Conservation (phyloP, 495 filamentous ascomycete genomes). For the Neurospora sp. region DNA sequence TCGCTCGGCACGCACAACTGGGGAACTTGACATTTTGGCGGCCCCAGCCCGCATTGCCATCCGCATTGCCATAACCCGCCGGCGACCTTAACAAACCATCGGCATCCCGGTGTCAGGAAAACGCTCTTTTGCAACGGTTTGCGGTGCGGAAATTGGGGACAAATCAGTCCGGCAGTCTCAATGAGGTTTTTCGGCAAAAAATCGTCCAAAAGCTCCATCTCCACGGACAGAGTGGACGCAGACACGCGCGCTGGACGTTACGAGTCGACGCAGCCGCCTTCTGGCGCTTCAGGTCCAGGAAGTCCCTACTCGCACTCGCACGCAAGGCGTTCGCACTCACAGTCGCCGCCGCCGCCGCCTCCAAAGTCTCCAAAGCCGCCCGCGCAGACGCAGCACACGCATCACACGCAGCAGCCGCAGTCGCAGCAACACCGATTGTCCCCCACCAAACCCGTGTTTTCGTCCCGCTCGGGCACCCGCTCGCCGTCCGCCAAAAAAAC, state of each 20-base stretch:
- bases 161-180: slow-evolving; percentile 11
- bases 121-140: not conserved
- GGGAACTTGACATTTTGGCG: not conserved
- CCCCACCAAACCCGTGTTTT: not conserved
- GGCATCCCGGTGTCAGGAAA: not conserved
- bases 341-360: slow-evolving; percentile 14
- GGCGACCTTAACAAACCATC: not conserved
- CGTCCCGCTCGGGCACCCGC: not conserved
- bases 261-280: slow-evolving; percentile 17
- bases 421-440: slow-evolving; percentile 12
- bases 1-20: not conserved
- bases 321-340: slow-evolving; percentile 13
- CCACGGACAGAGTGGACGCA: slow-evolving; percentile 38
- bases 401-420: slow-evolving; percentile 6
- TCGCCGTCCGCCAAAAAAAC: not conserved
- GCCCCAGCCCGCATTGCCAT: not conserved
- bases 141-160: not conserved
- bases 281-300: slow-evolving; percentile 11
- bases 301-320: slow-evolving; percentile 9
- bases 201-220: slow-evolving; percentile 38
- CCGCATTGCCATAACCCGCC: not conserved
- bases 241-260: slow-evolving; percentile 18
- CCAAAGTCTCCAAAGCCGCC: slow-evolving; percentile 21
- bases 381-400: slow-evolving; percentile 1
- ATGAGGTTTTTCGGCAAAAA: slow-evolving; percentile 50